Conservation (phyloP, 257 asterid species). For the Solanum megistacrolobum region DNA sequence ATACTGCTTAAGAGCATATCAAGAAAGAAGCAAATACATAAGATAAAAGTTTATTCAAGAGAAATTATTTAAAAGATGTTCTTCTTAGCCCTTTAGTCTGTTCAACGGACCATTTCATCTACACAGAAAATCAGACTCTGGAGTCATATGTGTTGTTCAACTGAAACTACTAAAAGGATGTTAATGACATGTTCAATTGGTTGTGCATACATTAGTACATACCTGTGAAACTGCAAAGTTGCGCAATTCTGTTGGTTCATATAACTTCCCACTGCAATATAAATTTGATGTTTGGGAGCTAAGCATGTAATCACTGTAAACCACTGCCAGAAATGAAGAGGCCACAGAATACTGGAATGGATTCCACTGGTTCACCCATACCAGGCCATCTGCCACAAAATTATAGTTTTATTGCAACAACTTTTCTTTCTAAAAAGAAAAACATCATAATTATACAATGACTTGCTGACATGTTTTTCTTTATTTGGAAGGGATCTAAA, state of each 20-base stretch:
- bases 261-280: constrained; percentile 36
- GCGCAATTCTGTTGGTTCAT: constrained; percentile 30
- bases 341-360: constrained; percentile 46
- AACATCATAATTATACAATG: neutral
- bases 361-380: constrained; percentile 49
- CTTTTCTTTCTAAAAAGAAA: neutral
- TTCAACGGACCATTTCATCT: neutral
- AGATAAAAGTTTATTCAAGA: neutral
- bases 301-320: constrained; percentile 60
- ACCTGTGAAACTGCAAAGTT: constrained; percentile 46
- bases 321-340: constrained; percentile 52
- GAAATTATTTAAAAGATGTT: neutral
- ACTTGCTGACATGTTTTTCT: neutral
- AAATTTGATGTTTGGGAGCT: constrained; percentile 31
- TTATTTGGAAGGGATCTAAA: neutral
- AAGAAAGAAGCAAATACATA: neutral
- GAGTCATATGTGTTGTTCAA: neutral
- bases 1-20: neutral
- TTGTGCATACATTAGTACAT: neutral
- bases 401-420: neutral
- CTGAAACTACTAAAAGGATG: neutral
- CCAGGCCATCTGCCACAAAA: constrained; percentile 36
- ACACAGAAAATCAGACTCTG: neutral
- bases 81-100: neutral
- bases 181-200: neutral